Evolutionary conservation across 2,329 filamentous ascomycete species (phyloP).

Genomic region (Hypomyces perniciosus): DNA sequence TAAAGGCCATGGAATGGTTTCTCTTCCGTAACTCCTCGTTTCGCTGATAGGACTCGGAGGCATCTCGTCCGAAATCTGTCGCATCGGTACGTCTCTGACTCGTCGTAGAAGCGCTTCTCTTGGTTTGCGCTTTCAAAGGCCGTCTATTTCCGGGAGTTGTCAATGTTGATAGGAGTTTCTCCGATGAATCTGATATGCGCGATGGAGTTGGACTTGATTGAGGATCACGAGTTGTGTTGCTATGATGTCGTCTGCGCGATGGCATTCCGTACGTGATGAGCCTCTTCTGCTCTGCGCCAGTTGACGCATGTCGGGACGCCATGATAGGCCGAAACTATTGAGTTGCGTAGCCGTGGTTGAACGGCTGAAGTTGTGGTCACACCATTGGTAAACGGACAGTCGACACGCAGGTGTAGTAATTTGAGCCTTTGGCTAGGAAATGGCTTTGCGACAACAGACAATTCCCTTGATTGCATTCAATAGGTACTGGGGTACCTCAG

Average conservation of each 20-base stretch:
- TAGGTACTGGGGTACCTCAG: too few species aligned
- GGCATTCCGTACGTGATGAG: slow-evolving; percentile 24
- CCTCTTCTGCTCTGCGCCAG: slow-evolving; percentile 20
- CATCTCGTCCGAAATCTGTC: neutral
- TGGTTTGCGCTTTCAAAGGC: too few species aligned
- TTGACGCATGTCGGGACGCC: slow-evolving; percentile 17
- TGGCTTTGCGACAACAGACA: neutral
- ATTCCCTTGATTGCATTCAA: neutral
- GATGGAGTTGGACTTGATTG: neutral
- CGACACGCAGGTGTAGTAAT: neutral
- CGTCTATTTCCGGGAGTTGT: too few species aligned
- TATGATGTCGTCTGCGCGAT: slow-evolving; percentile 18
- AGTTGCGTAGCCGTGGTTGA: neutral
- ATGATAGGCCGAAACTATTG: slow-evolving; percentile 10
- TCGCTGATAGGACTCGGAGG: neutral
- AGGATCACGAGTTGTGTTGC: neutral
- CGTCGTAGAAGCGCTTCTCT: too few species aligned
- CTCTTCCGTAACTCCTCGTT: neutral
- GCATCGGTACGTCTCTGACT: too few species aligned
- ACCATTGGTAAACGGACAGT: neutral
- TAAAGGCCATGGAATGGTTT: too few species aligned
- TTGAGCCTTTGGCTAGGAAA: neutral
- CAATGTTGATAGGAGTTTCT: too few species aligned
- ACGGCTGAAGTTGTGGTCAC: neutral
- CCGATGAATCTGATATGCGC: neutral